phyloP scores from a whole-genome alignment of 257 asterid genomes.

The Ballota nigra region DNA sequence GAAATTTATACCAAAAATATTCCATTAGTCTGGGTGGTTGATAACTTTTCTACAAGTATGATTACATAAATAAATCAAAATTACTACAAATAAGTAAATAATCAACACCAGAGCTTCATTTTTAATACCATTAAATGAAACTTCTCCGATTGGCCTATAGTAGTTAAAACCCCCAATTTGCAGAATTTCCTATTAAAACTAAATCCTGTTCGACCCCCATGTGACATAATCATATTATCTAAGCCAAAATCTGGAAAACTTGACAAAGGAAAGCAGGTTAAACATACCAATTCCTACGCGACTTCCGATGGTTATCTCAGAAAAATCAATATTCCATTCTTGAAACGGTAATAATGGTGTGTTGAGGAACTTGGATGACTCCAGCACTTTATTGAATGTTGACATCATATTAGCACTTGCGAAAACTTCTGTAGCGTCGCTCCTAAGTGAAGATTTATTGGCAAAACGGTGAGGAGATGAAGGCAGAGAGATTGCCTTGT shows the following conservation, averaged over 20 bases:
- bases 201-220: neutral
- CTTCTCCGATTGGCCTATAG: neutral
- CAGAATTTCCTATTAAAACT: constrained; percentile 1
- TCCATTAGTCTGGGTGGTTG: constrained; percentile 2
- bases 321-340: constrained; percentile 89
- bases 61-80: neutral
- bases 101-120: neutral
- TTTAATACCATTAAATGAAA: neutral
- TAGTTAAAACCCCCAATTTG: neutral
- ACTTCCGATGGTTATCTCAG: constrained; percentile 73
- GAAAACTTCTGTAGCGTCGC: constrained; percentile 39
- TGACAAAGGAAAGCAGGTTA: constrained; percentile 8
- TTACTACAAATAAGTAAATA: neutral
- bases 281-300: constrained; percentile 91
- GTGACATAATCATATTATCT: neutral
- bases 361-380: constrained; percentile 65
- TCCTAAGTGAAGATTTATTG: constrained; percentile 45
- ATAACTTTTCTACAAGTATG: neutral
- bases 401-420: constrained; percentile 53
- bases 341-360: constrained; percentile 73
- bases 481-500: constrained; percentile 80
- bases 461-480: constrained; percentile 71
- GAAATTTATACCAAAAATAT: neutral
- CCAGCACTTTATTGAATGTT: constrained; percentile 59
- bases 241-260: neutral